Percentiles rank a stretch among this genome's conserved stretches.
Conservation (phyloP, 2,329 filamentous ascomycete genomes). For the Diaporthe eres region DNA sequence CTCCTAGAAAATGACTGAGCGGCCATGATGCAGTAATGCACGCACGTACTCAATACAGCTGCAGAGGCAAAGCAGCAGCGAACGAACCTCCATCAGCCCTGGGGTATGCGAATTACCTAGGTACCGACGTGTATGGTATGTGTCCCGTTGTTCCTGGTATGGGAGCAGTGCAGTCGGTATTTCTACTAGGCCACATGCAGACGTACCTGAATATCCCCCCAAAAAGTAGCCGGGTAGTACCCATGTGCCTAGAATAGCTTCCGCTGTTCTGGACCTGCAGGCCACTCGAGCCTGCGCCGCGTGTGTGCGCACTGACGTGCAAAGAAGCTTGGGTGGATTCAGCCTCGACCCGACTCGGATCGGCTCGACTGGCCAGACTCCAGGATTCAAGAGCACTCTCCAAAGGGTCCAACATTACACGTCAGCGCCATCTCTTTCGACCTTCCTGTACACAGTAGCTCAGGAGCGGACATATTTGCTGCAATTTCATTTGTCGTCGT, state of each 20-base stretch:
- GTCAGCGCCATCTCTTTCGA: conserved; percentile 36
- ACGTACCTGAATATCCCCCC: not conserved
- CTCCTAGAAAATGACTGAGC: not conserved
- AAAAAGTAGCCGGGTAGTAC: not conserved
- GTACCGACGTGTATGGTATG: not conserved
- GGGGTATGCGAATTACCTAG: not conserved
- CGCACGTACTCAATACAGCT: not conserved
- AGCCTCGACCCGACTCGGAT: conserved; percentile 29
- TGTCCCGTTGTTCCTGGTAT: not conserved
- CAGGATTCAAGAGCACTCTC: conserved; percentile 9
- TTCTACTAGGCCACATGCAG: not conserved
- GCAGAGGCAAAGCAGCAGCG: not conserved
- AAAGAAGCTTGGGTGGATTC: conserved; percentile 32
- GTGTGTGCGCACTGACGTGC: conserved; percentile 25
- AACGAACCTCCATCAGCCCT: not conserved
- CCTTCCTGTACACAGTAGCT: conserved; percentile 18
- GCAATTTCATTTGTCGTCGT: not conserved
- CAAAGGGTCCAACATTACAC: conserved; percentile 29
- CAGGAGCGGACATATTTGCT: conserved; percentile 11
- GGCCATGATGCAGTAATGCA: not conserved
- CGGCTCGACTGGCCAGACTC: conserved; percentile 30
- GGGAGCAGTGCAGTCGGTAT: not conserved
- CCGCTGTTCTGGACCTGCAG: conserved; percentile 24
- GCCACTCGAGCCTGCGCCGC: not conserved
- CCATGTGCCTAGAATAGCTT: conserved; percentile 18